Evolutionary conservation across 2,329 filamentous ascomycete genomes (phyloP), one percentile per base, ranked within the genome.

Genomic region (Epichloe bromicola): DNA sequence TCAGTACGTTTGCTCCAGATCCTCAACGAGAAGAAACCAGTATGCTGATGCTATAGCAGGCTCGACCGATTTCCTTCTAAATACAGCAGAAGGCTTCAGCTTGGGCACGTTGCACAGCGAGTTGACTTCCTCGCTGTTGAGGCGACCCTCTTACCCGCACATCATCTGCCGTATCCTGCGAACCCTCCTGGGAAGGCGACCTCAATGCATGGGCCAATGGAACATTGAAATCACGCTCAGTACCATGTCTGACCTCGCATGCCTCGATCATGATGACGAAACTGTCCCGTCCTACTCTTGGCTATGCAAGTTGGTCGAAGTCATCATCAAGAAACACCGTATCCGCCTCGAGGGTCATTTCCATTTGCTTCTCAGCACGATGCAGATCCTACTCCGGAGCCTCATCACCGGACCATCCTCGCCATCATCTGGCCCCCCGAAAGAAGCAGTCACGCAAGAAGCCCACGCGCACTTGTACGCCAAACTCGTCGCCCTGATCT

Each of bases 321-420:
- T 70, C 20, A 65, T 83, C 38, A 74, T 84, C 60, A 74, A 74
- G 59, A 76, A 78, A 46, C 78, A 83, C 61, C 70, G 80, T 4
- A 69, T 79, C 42, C 78, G 80, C 10, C 68, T 84, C 2, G 75
- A 82, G 57, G 79, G 79, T 2, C 80, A 80, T 55, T 79, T 80
- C 57, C 80, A 82, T 58, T 65, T 83, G 43, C 68, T 83, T 5
- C 64, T 81, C 45, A 65, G 71, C 37, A 65, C 72, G 2, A 65
- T 84, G 52, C 75, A 81, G 57, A 65, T 73, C 3, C 73, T 84
- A n/a, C 70, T 84, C 37, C 66, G 67, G 20, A 70, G 71, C 37
- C 71, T 83, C 17, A 67, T 82, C 36, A 58, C 66, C 2, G 56
- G 57, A n/a, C 60, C 65, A 51, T 41, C 54, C 17, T 46, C 59